phyloP scores from a whole-genome alignment of 257 asterid genomes.

The Solanum chiquidenum region DNA sequence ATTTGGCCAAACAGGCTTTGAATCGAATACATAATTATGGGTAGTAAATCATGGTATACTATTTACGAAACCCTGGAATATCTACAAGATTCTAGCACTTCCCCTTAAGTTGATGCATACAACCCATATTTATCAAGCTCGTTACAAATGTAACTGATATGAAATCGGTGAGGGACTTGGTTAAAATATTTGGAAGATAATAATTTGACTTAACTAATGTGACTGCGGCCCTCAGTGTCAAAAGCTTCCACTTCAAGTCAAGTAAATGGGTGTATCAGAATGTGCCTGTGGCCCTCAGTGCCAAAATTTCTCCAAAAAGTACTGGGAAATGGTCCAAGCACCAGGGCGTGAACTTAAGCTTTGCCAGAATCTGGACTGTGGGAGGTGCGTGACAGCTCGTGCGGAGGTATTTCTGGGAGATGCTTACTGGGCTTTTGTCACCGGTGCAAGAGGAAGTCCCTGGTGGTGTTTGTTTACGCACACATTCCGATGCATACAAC shows the following conservation, averaged over 20 bases:
- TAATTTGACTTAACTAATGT: background rate
- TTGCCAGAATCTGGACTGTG: background rate
- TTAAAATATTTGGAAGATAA: background rate
- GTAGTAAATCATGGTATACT: background rate
- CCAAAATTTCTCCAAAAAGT: background rate
- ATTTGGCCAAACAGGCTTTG: background rate
- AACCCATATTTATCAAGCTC: background rate
- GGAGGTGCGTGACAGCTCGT: background rate
- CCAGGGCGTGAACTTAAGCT: background rate
- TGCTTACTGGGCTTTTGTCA: background rate
- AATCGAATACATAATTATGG: background rate
- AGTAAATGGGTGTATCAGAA: no score
- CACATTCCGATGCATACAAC: background rate
- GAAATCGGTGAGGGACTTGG: background rate
- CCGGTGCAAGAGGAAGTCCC: background rate
- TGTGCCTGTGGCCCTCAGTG: background rate
- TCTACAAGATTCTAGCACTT: background rate
- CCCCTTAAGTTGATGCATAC: background rate
- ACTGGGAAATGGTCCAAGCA: background rate
- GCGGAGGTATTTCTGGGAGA: background rate
- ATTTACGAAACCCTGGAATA: background rate
- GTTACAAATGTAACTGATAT: background rate
- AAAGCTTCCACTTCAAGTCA: no score
- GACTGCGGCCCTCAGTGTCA: no score
- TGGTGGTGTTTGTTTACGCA: background rate